Conservation (phyloP, 352 stramenopile species). For the Phytophthora foliorum region DNA sequence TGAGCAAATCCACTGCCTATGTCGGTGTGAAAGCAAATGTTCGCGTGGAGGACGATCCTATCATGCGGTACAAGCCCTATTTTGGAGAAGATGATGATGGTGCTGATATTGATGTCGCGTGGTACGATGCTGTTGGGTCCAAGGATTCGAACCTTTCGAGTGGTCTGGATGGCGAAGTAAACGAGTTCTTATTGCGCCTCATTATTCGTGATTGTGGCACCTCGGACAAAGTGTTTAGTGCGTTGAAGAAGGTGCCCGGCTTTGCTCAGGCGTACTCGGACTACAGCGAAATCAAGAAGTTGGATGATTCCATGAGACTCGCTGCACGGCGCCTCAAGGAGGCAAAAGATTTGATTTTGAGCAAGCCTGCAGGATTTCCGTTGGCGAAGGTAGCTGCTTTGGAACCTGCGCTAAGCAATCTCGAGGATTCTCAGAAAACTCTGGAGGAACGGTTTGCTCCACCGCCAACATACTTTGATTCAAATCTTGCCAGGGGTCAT, state of each 20-base stretch:
- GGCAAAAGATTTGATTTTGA: conserved; percentile 49
- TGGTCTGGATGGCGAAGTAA: conserved; percentile 69
- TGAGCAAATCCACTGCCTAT: conserved; percentile 76
- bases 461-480: conserved; percentile 74
- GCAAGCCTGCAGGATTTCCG: conserved; percentile 29
- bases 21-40: conserved; percentile 78
- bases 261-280: conserved; percentile 73
- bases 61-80: conserved; percentile 91
- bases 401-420: conserved; percentile 41
- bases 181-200: conserved; percentile 77
- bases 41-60: conserved; percentile 88
- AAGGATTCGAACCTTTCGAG: conserved; percentile 50
- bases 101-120: conserved; percentile 76
- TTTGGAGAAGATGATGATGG: conserved; percentile 93
- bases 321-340: conserved; percentile 57
- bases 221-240: conserved; percentile 65
- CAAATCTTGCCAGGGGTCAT: conserved; percentile 57
- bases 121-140: conserved; percentile 66
- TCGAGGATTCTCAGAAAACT: conserved; percentile 15
- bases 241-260: conserved; percentile 63
- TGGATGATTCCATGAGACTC: conserved; percentile 49
- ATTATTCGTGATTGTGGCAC: conserved; percentile 65
- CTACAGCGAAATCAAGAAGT: conserved; percentile 80
- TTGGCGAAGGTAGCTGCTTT: conserved; percentile 46
- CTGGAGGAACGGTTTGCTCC: conserved; percentile 58